Base-by-base conservation (phyloP, 1,284 basidiomycete genomes). In the Pyrrhoderma noxium region DNA sequence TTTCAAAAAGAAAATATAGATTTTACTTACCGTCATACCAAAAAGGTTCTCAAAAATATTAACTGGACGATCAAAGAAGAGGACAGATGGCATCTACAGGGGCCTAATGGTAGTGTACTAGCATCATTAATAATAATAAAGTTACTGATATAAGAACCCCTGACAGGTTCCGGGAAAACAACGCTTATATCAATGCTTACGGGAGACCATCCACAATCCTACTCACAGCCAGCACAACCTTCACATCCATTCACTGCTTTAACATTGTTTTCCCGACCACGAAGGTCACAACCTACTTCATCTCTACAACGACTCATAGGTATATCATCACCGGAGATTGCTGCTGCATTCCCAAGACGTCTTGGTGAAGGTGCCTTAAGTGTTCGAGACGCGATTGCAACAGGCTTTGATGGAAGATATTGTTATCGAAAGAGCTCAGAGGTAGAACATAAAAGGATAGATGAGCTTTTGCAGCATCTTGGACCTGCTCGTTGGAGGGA, bases 181-280 rank as follows among this genome's bases (percentile, higher is more conserved):
- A 98, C 95, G 0, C 79, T 98, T 1, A 75, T 97, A n/a, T 85
- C 94, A 3, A 67, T 98, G 31, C 71, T 99, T 36, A 90, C 93
- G 0, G 95, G 95, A 21, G 92, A 95, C 61, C 95, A 98, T 65
- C 94, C 95, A 0, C 90, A 91, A 57, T 95, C 93, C 0, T 98
- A 86, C 69, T 85, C 83, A 0, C 85, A 91, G 64, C 66, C 70
- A 2, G 70, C 82, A 47, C 72, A 76, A 0, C 27, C 27, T 31
- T 31, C 27, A 5, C 27, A 31, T 11, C 27, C 27, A 5, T 31
- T 5, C 27, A 40, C 5, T 8, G 70, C 86, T 14, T 76, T 98
- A 7, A 70, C 74, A 2, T 77, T 93, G 41, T 90, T 94, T 57
- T 79, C 77, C 38, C 72, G 76, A 38, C 84, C 84, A 0, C 81